phyloP scores from a whole-genome alignment of 768 basidiomycete genomes.

The Saitozyma sp. region DNA sequence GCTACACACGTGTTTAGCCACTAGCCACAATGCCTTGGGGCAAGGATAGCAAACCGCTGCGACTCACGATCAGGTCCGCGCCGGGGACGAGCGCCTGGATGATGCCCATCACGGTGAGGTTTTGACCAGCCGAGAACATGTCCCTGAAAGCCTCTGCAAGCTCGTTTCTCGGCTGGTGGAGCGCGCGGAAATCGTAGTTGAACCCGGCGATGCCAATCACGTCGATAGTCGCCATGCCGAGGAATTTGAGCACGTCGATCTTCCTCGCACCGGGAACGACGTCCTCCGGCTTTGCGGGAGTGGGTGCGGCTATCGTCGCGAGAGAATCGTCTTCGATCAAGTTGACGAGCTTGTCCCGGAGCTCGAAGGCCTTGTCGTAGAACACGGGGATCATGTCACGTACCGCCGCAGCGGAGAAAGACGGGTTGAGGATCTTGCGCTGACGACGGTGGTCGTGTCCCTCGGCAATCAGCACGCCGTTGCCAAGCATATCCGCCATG shows the following conservation, averaged over 20 bases:
- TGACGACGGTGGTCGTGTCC: conserved; percentile 74
- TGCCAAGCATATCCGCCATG: conserved; percentile 76
- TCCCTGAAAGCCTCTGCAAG: conserved; percentile 69
- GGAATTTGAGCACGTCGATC: conserved; percentile 63
- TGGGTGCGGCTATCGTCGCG: conserved; percentile 7
- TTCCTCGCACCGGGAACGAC: conserved; percentile 26
- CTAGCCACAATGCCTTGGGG: too few relatives aligned
- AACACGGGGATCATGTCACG: conserved; percentile 62
- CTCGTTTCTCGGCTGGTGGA: conserved; percentile 79
- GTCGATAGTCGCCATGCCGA: conserved; percentile 70
- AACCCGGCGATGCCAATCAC: conserved; percentile 78
- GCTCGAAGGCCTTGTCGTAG: conserved; percentile 61
- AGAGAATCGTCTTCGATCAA: conserved; percentile 27
- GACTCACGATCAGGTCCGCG: conserved; percentile 28
- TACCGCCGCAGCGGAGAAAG: conserved; percentile 56
- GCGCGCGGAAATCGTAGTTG: conserved; percentile 74
- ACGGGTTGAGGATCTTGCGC: conserved; percentile 58
- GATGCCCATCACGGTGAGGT: conserved; percentile 20
- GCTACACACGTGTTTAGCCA: conserved; percentile 48
- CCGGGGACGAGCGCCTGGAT: conserved; percentile 55
- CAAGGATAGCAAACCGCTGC: neutral
- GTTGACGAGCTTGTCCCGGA: conserved; percentile 39
- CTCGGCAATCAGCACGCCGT: conserved; percentile 55
- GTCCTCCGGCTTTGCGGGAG: conserved; percentile 23
- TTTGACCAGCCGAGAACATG: conserved; percentile 34